These are phyloP conservation scores for Populus nigra DNA, from an alignment of 345 rosid genomes.

Conservation along the genomic window DNA sequence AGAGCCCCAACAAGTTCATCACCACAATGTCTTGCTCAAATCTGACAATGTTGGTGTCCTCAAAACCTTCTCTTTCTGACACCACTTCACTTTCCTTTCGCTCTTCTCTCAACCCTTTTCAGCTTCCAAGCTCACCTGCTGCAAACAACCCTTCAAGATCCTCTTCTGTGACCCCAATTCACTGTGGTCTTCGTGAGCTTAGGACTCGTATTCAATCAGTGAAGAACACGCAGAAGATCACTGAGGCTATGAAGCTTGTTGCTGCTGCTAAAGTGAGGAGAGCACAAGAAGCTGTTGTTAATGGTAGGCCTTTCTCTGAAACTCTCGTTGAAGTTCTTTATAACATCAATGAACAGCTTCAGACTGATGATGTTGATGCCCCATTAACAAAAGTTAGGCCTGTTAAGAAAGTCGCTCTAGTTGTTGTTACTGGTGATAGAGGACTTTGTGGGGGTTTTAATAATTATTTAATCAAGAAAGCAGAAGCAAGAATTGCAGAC, in stretches of 20 bases:
- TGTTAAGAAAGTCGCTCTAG: conserved; percentile 91
- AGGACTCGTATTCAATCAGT: conserved; percentile 73
- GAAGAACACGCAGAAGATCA: conserved; percentile 93
- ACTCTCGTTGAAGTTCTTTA: conserved; percentile 87
- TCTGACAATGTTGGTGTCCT: conserved; percentile 74
- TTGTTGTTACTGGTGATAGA: conserved; percentile 85
- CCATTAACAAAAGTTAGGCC: conserved; percentile 84
- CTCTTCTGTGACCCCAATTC: conserved; percentile 53
- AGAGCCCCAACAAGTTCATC: conserved; percentile 6
- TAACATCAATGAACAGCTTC: conserved; percentile 94
- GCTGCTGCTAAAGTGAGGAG: conserved; percentile 96
- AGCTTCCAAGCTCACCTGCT: conserved; percentile 44
- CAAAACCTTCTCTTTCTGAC: conserved; percentile 73
- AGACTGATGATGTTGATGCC: conserved; percentile 72
- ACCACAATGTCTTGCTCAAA: conserved; percentile 70
- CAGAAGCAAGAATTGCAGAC: conserved; percentile 67
- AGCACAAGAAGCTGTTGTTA: conserved; percentile 96
- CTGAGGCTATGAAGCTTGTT: conserved; percentile 97
- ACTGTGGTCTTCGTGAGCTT: conserved; percentile 77
- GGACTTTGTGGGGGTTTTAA: conserved; percentile 90
- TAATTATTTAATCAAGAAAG: conserved; percentile 70
- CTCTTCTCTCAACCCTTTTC: conserved; percentile 59
- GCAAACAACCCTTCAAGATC: conserved; percentile 43
- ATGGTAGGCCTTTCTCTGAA: conserved; percentile 85
- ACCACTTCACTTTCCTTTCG: conserved; percentile 67